Percentiles rank a stretch among this genome's conserved stretches.
Conservation (phyloP, 805 yeast genomes). For the Brettanomyces custersianus region DNA sequence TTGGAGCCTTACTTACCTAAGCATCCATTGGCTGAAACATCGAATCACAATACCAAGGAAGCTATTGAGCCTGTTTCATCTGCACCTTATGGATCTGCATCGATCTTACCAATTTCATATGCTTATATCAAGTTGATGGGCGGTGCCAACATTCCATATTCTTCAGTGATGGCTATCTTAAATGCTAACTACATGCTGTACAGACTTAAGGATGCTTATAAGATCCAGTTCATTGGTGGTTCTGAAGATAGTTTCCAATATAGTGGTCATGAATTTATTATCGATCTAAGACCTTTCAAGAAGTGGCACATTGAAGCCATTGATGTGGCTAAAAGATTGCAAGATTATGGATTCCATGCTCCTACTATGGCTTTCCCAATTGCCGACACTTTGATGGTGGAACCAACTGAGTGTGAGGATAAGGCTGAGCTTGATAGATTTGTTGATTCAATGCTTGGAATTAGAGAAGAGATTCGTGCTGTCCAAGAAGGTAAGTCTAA, state of each 20-base stretch:
- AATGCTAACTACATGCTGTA: constrained; percentile 95
- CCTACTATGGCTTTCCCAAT: constrained; percentile 99
- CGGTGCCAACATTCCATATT: constrained; percentile 68
- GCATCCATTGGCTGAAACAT: constrained; percentile 57
- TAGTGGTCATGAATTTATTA: constrained; percentile 95
- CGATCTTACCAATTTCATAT: constrained; percentile 88
- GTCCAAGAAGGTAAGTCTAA: constrained; percentile 56
- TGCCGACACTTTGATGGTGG: constrained; percentile 95
- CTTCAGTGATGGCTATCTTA: constrained; percentile 85
- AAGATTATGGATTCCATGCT: constrained; percentile 97
- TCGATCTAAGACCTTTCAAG: constrained; percentile 84
- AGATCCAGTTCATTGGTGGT: constrained; percentile 62
- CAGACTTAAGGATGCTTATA: constrained; percentile 59
- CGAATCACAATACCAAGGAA: constrained; percentile 28
- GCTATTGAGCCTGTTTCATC: constrained; percentile 75
- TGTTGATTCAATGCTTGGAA: constrained; percentile 76
- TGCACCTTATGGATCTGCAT: constrained; percentile 94
- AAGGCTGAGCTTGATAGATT: constrained; percentile 84
- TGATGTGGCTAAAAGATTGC: constrained; percentile 93
- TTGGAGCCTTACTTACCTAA: constrained; percentile 74
- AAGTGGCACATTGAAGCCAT: constrained; percentile 80
- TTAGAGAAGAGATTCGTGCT: constrained; percentile 72
- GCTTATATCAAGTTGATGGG: constrained; percentile 95
- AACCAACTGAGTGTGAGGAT: constrained; percentile 95
- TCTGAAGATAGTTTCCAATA: constrained; percentile 36